phyloP scores from a whole-genome alignment of 495 filamentous ascomycete genomes.

The Penicillium simplicissimum region DNA sequence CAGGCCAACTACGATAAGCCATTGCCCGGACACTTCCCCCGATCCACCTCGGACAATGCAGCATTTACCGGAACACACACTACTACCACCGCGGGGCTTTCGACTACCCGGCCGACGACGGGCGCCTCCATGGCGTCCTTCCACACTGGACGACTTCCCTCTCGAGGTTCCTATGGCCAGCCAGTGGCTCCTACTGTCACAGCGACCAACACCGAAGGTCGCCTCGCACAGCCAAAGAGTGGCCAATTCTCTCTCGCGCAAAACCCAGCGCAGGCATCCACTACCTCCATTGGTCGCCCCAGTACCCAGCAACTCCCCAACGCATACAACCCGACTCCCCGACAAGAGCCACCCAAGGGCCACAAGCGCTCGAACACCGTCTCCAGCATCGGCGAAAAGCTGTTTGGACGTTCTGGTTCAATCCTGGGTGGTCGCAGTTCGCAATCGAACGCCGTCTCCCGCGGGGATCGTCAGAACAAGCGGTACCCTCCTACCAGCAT shows the following conservation, averaged over 20 bases:
- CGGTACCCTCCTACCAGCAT: slow-evolving; percentile 78
- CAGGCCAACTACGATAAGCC: slow-evolving; percentile 31
- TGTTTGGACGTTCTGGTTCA: slow-evolving; percentile 78
- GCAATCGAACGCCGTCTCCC: slow-evolving; percentile 36
- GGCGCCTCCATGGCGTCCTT: slow-evolving; percentile 78
- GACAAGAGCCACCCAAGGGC: slow-evolving; percentile 58
- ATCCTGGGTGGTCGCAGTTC: slow-evolving; percentile 64
- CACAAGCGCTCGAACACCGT: slow-evolving; percentile 92
- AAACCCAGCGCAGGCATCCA: slow-evolving; percentile 34
- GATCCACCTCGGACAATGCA: slow-evolving; percentile 58
- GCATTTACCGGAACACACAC: slow-evolving; percentile 45
- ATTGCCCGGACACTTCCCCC: slow-evolving; percentile 47
- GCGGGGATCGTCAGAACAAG: slow-evolving; percentile 39
- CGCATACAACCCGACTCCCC: slow-evolving; percentile 46
- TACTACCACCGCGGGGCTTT: slow-evolving; percentile 53
- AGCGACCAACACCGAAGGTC: slow-evolving; percentile 86
- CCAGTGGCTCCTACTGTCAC: slow-evolving; percentile 86
- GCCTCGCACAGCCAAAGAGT: slow-evolving; percentile 79
- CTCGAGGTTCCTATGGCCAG: slow-evolving; percentile 84
- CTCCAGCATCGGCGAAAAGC: slow-evolving; percentile 72
- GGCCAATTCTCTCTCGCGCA: slow-evolving; percentile 75
- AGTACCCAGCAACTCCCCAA: slow-evolving; percentile 54
- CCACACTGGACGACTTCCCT: slow-evolving; percentile 63
- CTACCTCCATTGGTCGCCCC: slow-evolving; percentile 56
- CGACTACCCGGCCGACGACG: slow-evolving; percentile 69